Evolutionary conservation across 2,329 filamentous ascomycete species (phyloP).

Genomic region (Xylaria sp.): DNA sequence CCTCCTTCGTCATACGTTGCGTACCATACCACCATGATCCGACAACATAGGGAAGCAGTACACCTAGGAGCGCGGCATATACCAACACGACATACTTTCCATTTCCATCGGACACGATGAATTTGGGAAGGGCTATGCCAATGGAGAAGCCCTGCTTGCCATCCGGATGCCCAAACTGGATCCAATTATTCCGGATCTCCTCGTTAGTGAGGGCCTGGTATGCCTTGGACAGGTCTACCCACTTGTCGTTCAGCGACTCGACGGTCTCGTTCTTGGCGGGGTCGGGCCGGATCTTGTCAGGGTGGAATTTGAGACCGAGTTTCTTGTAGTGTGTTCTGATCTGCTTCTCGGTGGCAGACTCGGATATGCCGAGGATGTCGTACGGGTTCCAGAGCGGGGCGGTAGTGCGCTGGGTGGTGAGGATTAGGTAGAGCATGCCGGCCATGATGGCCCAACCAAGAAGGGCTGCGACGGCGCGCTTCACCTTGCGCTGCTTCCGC

Average conservation of each 20-base stretch:
- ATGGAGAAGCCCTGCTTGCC: slow-evolving; percentile 99
- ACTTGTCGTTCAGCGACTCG: slow-evolving; percentile 85
- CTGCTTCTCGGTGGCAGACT: slow-evolving; percentile 85
- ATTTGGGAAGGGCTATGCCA: slow-evolving; percentile 92
- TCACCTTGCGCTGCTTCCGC: slow-evolving; percentile 87
- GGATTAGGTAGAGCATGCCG: slow-evolving; percentile 91
- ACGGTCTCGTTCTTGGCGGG: slow-evolving; percentile 87
- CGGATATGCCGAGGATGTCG: slow-evolving; percentile 87
- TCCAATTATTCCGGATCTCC: slow-evolving; percentile 95
- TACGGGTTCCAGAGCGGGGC: slow-evolving; percentile 96
- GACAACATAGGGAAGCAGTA: slow-evolving; percentile 90
- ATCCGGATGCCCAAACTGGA: slow-evolving; percentile 95
- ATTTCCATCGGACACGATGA: slow-evolving; percentile 91
- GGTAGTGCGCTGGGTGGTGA: slow-evolving; percentile 75
- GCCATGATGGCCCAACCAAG: slow-evolving; percentile 85
- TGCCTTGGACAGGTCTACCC: slow-evolving; percentile 95
- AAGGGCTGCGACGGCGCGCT: slow-evolving; percentile 80
- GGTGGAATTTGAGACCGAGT: slow-evolving; percentile 87
- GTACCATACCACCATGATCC: slow-evolving; percentile 99
- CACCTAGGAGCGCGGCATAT: slow-evolving; percentile 87
- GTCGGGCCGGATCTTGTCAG: slow-evolving; percentile 90
- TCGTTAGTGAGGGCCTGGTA: slow-evolving; percentile 98
- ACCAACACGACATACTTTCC: slow-evolving; percentile 94
- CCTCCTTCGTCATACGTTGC: slow-evolving; percentile 91
- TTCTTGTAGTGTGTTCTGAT: slow-evolving; percentile 93